Base-by-base conservation (phyloP, 1,284 basidiomycete species). In the Fistulinella cinereoalba region DNA sequence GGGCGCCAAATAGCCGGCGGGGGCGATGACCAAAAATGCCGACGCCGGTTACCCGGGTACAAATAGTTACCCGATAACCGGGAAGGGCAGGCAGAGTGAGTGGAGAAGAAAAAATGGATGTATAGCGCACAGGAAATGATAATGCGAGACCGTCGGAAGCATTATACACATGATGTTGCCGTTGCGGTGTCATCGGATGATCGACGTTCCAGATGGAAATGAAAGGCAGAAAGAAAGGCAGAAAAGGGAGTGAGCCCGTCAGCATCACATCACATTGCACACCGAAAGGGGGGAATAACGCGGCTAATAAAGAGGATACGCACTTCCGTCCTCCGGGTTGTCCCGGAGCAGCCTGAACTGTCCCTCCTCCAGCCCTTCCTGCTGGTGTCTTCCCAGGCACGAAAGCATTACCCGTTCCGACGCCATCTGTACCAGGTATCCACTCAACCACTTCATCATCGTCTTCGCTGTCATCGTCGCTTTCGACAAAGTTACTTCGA, bases 401-500 rank as follows among this genome's bases (percentile, higher is more conserved):
- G n/a, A n/a, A n/a, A n/a, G n/a, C 13, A 32, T n/a, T n/a, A 29
- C 28, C 12, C 12, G 12, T 29, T 7, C 8, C 28, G 12, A 11
- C 28, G 42, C 51, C 23, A 32, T 13, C 31, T 34, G 16, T 16
- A 13, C 55, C 52, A 50, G 56, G 50, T 15, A 45, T 41, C 53
- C 50, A 60, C 24, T 65, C 61, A n/a, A 44, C 25, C 15, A 58
- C 37, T 2, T 64, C 62, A 1, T 64, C 62, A 1, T 64, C 62
- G 2, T 68, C 62, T 0, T 64, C 66, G 10, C 64, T 67, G 1
- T 66, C 61, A 15, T 59, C 56, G 5, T 68, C 64, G 23, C 61
- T 66, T 15, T 61, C 62, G 3, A 27, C 45, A 2, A 33, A 11
- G 27, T 51, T 52, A 13, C 37, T 28, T 28, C 42, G 50, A 28